A percentile compares a stretch with the other conserved stretches of the same genome.
Evolutionary conservation across 352 stramenopile genomes (phyloP).

Genomic region (Phytopythium mirpurense): DNA sequence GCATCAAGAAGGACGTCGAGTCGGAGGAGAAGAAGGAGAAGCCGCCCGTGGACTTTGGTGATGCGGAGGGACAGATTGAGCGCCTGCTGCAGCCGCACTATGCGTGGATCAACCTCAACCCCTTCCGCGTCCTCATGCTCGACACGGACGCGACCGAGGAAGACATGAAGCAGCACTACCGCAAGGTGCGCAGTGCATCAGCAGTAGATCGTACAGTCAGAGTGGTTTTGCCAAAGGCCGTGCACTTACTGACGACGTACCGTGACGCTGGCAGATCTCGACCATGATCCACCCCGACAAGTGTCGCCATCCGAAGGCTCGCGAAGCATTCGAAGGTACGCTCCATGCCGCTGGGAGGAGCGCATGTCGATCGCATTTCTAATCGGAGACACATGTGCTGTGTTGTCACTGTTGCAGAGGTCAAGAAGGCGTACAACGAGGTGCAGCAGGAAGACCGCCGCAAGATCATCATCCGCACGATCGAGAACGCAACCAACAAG

Average conservation of each 20-base stretch:
- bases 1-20: slow-evolving; percentile 50
- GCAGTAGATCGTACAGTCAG: no score
- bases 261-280: slow-evolving; percentile 50
- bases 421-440: slow-evolving; percentile 84
- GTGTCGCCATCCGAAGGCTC: slow-evolving; percentile 55
- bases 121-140: slow-evolving; percentile 85
- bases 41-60: slow-evolving; percentile 62
- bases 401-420: slow-evolving; percentile 56
- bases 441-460: slow-evolving; percentile 80
- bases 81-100: slow-evolving; percentile 67
- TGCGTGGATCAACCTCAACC: slow-evolving; percentile 89
- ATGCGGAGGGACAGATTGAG: slow-evolving; percentile 51
- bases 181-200: slow-evolving; percentile 39
- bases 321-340: slow-evolving; percentile 87
- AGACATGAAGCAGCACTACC: slow-evolving; percentile 90
- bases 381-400: no score
- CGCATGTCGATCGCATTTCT: background rate
- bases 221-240: no score
- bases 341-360: no score
- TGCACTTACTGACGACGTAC: no score
- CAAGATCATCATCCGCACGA: slow-evolving; percentile 76
- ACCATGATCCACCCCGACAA: slow-evolving; percentile 88
- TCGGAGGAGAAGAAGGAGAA: slow-evolving; percentile 37
- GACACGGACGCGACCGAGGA: slow-evolving; percentile 81
- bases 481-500: slow-evolving; percentile 61